Percentiles rank a stretch among this genome's conserved stretches.
Conservation (phyloP, 257 asterid species). For the Petrea volubilis region DNA sequence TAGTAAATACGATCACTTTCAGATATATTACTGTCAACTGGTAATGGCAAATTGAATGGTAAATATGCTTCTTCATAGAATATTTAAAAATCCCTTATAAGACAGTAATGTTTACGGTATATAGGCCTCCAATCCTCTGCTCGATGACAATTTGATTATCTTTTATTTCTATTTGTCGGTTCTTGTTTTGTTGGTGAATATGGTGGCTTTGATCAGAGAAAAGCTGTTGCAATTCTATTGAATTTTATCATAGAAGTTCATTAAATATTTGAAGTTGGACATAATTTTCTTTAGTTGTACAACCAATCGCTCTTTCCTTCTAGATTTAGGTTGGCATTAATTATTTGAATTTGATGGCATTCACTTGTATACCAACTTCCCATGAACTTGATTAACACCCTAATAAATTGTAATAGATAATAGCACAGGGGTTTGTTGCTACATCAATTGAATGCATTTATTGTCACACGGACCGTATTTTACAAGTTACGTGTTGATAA, state of each 20-base stretch:
- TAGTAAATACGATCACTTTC: not conserved
- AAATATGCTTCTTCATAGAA: no score
- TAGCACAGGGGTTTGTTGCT: conserved; percentile 17
- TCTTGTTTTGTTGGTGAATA: no score
- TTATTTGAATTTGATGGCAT: not conserved
- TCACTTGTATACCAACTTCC: conserved; percentile 7
- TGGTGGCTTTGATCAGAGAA: no score
- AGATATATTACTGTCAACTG: not conserved
- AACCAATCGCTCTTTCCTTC: not conserved
- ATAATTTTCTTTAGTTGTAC: no score
- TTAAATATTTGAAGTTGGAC: not conserved
- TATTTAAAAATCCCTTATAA: no score
- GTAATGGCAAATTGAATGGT: not conserved
- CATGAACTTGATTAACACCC: not conserved
- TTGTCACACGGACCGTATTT: not conserved
- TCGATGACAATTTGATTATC: not conserved
- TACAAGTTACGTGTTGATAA: not conserved
- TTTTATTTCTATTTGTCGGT: not conserved
- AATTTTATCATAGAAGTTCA: no score
- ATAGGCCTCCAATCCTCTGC: no score
- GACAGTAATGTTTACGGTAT: no score
- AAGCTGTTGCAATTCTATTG: no score
- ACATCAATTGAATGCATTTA: conserved; percentile 18
- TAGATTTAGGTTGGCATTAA: not conserved
- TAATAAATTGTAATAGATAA: conserved; percentile 13